phyloP scores from a whole-genome alignment of 75 land plant genomes.

The Ceratopteris richardii region DNA sequence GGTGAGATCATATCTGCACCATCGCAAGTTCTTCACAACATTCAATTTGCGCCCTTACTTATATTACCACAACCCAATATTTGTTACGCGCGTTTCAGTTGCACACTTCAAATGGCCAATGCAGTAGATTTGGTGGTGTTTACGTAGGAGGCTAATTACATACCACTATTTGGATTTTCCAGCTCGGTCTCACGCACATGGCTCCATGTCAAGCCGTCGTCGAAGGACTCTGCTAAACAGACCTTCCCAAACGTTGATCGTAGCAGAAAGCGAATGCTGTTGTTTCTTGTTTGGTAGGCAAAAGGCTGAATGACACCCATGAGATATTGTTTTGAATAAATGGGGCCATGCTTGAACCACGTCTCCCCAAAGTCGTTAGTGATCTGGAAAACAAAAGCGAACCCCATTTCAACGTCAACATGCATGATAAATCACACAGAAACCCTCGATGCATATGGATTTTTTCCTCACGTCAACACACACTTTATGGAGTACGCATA shows the following conservation, averaged over 20 bases:
- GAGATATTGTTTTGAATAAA: slow-evolving; percentile 40
- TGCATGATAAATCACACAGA: neutral
- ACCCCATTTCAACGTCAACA: slow-evolving; percentile 4
- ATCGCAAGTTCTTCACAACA: too few species aligned
- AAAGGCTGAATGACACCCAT: slow-evolving; percentile 93
- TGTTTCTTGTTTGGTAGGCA: slow-evolving; percentile 55
- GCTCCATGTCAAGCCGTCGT: slow-evolving; percentile 70
- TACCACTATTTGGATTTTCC: slow-evolving; percentile 89
- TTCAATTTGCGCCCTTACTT: too few species aligned
- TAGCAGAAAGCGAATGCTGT: slow-evolving; percentile 60
- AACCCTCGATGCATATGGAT: too few species aligned
- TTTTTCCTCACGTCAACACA: neutral
- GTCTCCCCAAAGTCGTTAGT: slow-evolving; percentile 69
- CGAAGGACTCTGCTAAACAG: slow-evolving; percentile 86
- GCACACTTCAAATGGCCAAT: too few species aligned
- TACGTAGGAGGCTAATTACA: too few species aligned
- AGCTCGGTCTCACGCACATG: slow-evolving; percentile 62
- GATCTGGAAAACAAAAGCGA: slow-evolving; percentile 27
- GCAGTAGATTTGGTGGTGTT: too few species aligned
- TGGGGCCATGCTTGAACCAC: slow-evolving; percentile 90
- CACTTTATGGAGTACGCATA: neutral
- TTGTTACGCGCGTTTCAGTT: too few species aligned
- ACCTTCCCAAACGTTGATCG: slow-evolving; percentile 64
- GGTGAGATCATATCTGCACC: too few species aligned
- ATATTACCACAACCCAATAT: too few species aligned